Base-by-base conservation (phyloP, 805 yeast genomes). In the Ogataea haglerorum region DNA sequence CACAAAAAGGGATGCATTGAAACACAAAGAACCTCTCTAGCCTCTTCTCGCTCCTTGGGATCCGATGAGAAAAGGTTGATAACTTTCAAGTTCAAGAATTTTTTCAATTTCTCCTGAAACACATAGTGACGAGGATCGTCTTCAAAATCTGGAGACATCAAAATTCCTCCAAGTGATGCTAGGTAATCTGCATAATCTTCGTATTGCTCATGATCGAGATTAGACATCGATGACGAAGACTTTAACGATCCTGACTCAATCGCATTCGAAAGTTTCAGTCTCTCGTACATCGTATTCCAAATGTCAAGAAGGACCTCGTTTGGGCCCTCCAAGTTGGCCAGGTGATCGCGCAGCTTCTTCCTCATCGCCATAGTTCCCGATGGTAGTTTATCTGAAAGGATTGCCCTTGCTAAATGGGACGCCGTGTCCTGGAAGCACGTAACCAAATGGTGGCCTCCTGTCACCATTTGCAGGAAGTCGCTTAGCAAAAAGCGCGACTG, bases 331-430 rank as follows among this genome's bases (percentile, higher is more conserved):
- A 61, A 25, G 18, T 46, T 38, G 26, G 59, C 48, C 7, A 69
- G 51, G 36, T 61, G 65, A 30, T 64, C 73, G 55, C 85, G 70
- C 38, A 84, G 61, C 43, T 78, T 74, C 55, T 84, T 83, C 53
- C 85, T 89, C 25, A 84, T 69, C 0, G 95, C 89, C 21, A 82
- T 80, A 15, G 80, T 71, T 21, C 93, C 90, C 1, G 85, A 78
- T 29, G 82, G 75, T 2, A 80, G 73, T 16, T 69, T 74, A 46
- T 82, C 89, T 6, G 73, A 60, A 3, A 75, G 61, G 33, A 85
- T 64, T 3, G 69, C 65, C 8, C 50, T 47, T 30, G 70, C 70
- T 17, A 78, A 65, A 0, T 58, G 65, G 5, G 56, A 36, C 42
- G 75, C 72, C 10, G 53, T 41, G 8, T 34, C 43, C 15, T 43